These are phyloP conservation scores for Fragilaria crotonensis DNA, from an alignment of 108 stramenopile genomes.

Conservation along the genomic window DNA sequence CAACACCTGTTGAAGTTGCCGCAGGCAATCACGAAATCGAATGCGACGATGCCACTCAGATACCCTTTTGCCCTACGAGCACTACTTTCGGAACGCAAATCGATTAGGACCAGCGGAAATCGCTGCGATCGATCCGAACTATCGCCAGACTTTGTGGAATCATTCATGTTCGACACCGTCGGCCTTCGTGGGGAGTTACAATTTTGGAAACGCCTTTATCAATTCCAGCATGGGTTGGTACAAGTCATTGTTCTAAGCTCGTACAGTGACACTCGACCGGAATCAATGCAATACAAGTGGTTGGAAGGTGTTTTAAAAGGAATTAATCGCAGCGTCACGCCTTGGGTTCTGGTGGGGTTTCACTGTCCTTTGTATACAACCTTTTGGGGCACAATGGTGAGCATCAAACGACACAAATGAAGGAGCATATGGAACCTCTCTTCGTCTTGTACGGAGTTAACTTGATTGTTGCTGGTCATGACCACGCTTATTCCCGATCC, in stretches of 20 bases:
- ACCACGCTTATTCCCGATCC: slow-evolving; percentile 87
- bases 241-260: slow-evolving; percentile 74
- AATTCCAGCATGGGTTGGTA: slow-evolving; percentile 60
- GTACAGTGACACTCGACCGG: slow-evolving; percentile 40
- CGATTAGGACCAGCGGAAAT: slow-evolving; percentile 38
- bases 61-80: slow-evolving; percentile 66
- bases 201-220: slow-evolving; percentile 78
- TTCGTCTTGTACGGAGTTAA: slow-evolving; percentile 73
- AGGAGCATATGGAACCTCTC: slow-evolving; percentile 58
- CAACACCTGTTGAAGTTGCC: slow-evolving; percentile 46
- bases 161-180: slow-evolving; percentile 15
- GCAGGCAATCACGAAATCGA: slow-evolving; percentile 64
- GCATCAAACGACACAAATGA: slow-evolving; percentile 40
- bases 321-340: slow-evolving; percentile 50
- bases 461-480: slow-evolving; percentile 83
- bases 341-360: slow-evolving; percentile 76
- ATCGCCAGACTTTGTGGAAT: slow-evolving; percentile 20
- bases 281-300: slow-evolving; percentile 64
- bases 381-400: slow-evolving; percentile 62
- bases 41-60: slow-evolving; percentile 35
- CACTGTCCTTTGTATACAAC: slow-evolving; percentile 82
- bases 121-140: slow-evolving; percentile 20
- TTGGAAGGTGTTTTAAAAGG: slow-evolving; percentile 30
- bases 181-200: slow-evolving; percentile 46
- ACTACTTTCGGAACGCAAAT: slow-evolving; percentile 68